Evolutionary conservation across 768 basidiomycete species (phyloP), one percentile per base, ranked within the genome.

Genomic region (Lactifluus piperatus): DNA sequence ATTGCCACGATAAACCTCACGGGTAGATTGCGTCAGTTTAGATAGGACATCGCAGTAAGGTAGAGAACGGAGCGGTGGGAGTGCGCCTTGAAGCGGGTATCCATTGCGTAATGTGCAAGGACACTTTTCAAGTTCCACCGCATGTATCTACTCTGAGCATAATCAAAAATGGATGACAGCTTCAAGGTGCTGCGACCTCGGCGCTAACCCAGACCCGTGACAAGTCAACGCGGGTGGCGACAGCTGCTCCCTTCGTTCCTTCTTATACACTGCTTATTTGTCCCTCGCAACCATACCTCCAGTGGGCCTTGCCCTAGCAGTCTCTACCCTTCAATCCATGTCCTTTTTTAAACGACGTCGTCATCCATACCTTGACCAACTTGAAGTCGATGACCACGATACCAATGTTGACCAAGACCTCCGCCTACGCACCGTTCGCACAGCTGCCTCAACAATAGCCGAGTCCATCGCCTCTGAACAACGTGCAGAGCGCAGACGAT

Each of bases 401-500:
- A 73, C 82, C 67, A 82, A 89, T 55, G 85, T 91, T 65, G 94
- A 97, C 76, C 87, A 88, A 20, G 84, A 92, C 68, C 79, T 94
- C 13, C 85, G 93, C 39, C 78, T 97, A 50, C 84, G 91, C 53
- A 94, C 92, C 1, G 91, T 93, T n/a, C 86, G 87, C 66, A 97
- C 94, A 1, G 94, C 94, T 18, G 87, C 89, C 2, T 91, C 89
- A 18, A 91, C 90, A 39, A 85, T 97, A 64, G 87, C 90, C 62
- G 91, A 94, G 71, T 88, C 88, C 8, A 85, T 90, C 51, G 83
- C 81, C 57, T 81, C 86, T 34, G 94, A 97, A 70, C 77, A 81
- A 63, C 79, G 85, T 46, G 81, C 81, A 14, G 78, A 83, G 69
- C 73, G 80, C 63, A 75, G 85, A 66, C 81, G 79, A 71, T 73